Conservation (phyloP, 2,329 filamentous ascomycete species). For the Microcyclospora pomicola region DNA sequence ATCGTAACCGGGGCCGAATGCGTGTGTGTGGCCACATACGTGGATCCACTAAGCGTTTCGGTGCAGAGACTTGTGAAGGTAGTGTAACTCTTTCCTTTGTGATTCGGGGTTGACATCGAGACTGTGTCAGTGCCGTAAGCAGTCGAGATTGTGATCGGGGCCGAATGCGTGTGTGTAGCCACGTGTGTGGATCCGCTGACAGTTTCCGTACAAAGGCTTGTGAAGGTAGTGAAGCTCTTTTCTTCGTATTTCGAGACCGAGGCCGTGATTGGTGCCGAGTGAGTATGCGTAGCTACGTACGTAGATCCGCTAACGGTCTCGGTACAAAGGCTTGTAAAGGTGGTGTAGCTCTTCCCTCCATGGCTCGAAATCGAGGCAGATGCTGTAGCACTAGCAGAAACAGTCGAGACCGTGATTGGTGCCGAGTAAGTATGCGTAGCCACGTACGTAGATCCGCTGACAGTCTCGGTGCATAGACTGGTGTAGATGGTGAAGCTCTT, state of each 20-base stretch:
- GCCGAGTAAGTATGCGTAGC: conserved; percentile 1
- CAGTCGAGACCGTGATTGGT: too few relatives aligned
- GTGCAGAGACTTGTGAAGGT: conserved; percentile 2
- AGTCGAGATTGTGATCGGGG: too few relatives aligned
- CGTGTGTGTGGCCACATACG: conserved; percentile 1
- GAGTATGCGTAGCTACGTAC: neutral
- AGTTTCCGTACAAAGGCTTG: neutral
- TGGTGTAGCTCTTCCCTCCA: too few relatives aligned
- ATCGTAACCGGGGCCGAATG: neutral
- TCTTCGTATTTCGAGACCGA: neutral
- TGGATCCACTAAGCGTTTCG: neutral
- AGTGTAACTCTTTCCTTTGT: neutral
- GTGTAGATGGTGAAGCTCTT: conserved; percentile 2
- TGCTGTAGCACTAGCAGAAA: too few relatives aligned
- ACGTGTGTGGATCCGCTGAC: neutral
- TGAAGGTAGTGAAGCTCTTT: conserved; percentile 1
- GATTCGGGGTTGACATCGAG: too few relatives aligned
- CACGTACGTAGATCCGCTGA: conserved; percentile 1
- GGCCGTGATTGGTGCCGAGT: too few relatives aligned
- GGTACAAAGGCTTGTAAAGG: conserved; percentile 1
- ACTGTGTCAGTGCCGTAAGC: too few relatives aligned
- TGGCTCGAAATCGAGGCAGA: too few relatives aligned
- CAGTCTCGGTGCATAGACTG: neutral
- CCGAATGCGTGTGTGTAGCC: conserved; percentile 1
- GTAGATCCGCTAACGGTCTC: conserved; percentile 1